Evolutionary conservation across 2,329 filamentous ascomycete species (phyloP).

Genomic region (Verticillium zaregamsianum): DNA sequence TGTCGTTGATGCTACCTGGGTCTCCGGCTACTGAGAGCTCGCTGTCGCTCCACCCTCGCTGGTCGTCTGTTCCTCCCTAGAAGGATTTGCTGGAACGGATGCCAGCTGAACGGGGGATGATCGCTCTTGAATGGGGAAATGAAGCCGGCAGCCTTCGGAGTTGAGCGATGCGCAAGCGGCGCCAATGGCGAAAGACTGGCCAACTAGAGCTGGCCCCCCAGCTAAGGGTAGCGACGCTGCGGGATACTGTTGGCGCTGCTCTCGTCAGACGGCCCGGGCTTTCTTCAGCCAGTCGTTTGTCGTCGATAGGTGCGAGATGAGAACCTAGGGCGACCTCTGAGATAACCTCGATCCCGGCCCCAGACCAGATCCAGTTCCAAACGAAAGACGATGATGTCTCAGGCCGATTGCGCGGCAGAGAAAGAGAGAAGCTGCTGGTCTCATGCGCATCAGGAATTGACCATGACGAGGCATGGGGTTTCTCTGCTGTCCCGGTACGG

Average conservation of each 20-base stretch:
- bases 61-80: not conserved
- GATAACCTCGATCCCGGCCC: not conserved
- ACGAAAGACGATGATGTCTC: not conserved
- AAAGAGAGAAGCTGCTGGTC: not conserved
- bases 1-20: not conserved
- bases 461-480: not conserved
- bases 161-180: not conserved
- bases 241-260: not conserved
- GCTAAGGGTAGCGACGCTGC: not conserved
- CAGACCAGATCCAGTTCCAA: not conserved
- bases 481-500: not conserved
- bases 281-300: not conserved
- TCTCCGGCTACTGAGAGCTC: not conserved
- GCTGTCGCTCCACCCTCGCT: not conserved
- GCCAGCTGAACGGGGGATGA: not conserved
- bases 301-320: not conserved
- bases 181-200: not conserved
- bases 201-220: not conserved
- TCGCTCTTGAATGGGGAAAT: not conserved
- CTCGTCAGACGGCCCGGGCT: not conserved
- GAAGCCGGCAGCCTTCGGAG: not conserved
- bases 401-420: not conserved
- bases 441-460: not conserved
- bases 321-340: not conserved
- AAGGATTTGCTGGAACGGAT: not conserved